A percentile compares a stretch with the other conserved stretches of the same genome.
Evolutionary conservation across 2,329 filamentous ascomycete species (phyloP).

Genomic region (Aspergillus eucalypticola): DNA sequence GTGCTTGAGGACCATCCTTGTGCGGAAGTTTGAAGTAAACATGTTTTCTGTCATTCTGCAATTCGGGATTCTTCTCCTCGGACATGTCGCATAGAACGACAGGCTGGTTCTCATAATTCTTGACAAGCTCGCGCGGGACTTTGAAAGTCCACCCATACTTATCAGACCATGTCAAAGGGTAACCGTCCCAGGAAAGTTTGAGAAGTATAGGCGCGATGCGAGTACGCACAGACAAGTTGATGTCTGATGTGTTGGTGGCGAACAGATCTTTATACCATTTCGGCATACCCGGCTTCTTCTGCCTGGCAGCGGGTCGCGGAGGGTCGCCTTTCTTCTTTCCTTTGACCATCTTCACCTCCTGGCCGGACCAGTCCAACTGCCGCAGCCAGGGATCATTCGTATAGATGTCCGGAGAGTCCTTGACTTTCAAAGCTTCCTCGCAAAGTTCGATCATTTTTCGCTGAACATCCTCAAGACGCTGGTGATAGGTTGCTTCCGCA

Average conservation of each 20-base stretch:
- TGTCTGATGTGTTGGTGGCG: conserved; percentile 61
- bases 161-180: conserved; percentile 91
- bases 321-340: conserved; percentile 83
- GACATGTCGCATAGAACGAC: conserved; percentile 74
- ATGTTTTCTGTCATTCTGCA: conserved; percentile 67
- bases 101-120: conserved; percentile 68
- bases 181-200: conserved; percentile 81
- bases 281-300: conserved; percentile 94
- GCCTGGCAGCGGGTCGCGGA: conserved; percentile 72
- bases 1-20: conserved; percentile 84
- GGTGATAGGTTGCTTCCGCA: conserved; percentile 80
- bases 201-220: conserved; percentile 83
- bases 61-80: conserved; percentile 66
- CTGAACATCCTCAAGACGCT: conserved; percentile 74
- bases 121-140: conserved; percentile 63
- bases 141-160: conserved; percentile 91
- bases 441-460: conserved; percentile 72
- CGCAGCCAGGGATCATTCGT: conserved; percentile 82
- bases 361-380: conserved; percentile 93
- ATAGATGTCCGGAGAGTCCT: conserved; percentile 68
- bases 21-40: conserved; percentile 92
- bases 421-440: conserved; percentile 74
- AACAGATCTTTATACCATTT: conserved; percentile 96
- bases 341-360: conserved; percentile 88
- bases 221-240: conserved; percentile 80